Evolutionary conservation across 2,329 filamentous ascomycete genomes (phyloP).

Genomic region (Pseudogymnoascus verrucosus): DNA sequence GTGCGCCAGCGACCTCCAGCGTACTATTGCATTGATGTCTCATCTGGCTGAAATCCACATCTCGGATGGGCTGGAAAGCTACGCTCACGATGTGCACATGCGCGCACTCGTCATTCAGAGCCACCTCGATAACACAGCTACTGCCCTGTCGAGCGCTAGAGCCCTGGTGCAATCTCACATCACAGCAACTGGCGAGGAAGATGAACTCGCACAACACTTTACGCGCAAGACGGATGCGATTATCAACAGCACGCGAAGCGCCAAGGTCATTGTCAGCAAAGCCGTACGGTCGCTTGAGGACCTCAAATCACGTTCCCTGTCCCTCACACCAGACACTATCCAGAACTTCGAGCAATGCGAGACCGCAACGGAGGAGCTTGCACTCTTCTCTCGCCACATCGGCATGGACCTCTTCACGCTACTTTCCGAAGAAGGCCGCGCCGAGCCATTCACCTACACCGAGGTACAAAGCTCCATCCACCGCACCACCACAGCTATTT

Average conservation of each 20-base stretch:
- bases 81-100: conserved; percentile 75
- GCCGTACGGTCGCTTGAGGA: conserved; percentile 70
- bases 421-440: conserved; percentile 63
- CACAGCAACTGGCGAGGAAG: conserved; percentile 48
- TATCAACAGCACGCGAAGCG: conserved; percentile 67
- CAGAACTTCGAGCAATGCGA: conserved; percentile 66
- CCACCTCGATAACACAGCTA: conserved; percentile 70
- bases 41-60: conserved; percentile 80
- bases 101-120: conserved; percentile 67
- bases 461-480: conserved; percentile 61
- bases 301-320: conserved; percentile 65
- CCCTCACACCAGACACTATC: conserved; percentile 58
- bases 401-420: conserved; percentile 57
- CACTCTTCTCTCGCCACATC: conserved; percentile 56
- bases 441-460: conserved; percentile 55
- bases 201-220: conserved; percentile 60
- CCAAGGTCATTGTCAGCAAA: conserved; percentile 77
- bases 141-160: conserved; percentile 55
- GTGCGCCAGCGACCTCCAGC: conserved; percentile 71
- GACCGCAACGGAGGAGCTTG: conserved; percentile 54
- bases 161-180: conserved; percentile 60
- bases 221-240: conserved; percentile 62
- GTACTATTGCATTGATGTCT: conserved; percentile 77
- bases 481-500: conserved; percentile 43
- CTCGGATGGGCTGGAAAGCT: conserved; percentile 58